These are phyloP conservation scores for Puccinellia tenuiflora DNA, from an alignment of 176 grass and related monocot species.

Conservation along the genomic window DNA sequence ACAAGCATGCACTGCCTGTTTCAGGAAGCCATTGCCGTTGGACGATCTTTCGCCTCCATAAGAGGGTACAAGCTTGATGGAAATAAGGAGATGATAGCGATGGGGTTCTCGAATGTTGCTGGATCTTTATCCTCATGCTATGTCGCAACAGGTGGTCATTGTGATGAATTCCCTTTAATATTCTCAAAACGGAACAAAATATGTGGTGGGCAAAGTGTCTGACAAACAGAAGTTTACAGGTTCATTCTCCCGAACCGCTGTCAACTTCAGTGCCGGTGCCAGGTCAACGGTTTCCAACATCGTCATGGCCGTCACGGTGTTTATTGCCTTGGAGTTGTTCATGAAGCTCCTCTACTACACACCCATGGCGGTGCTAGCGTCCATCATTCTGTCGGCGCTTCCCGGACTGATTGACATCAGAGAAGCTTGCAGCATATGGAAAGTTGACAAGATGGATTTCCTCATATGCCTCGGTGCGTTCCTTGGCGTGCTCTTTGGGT, in stretches of 20 bases:
- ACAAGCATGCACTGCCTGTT: not conserved
- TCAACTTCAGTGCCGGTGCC: conserved; percentile 87
- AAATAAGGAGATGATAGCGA: conserved; percentile 96
- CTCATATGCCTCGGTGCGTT: conserved; percentile 76
- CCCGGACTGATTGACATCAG: conserved; percentile 83
- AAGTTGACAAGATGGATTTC: conserved; percentile 95
- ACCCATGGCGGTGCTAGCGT: conserved; percentile 84
- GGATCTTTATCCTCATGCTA: conserved; percentile 96
- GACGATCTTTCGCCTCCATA: conserved; percentile 75
- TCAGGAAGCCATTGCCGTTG: conserved; percentile 96
- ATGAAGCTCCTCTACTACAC: conserved; percentile 88
- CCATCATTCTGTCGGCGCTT: conserved; percentile 89
- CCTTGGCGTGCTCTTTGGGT: conserved; percentile 79
- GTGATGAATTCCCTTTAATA: not conserved
- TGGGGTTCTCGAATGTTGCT: conserved; percentile 82
- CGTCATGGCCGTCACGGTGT: conserved; percentile 80
- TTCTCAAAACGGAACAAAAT: not conserved
- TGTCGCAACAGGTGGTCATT: conserved; percentile 75
- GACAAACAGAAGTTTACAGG: conserved; percentile 38
- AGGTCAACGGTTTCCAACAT: conserved; percentile 79
- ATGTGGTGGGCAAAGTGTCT: not conserved
- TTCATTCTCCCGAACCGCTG: conserved; percentile 86
- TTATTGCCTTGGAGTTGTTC: conserved; percentile 59
- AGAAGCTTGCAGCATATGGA: conserved; percentile 74
- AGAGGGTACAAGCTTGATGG: conserved; percentile 88